Evolutionary conservation across 495 filamentous ascomycete species (phyloP), one percentile per base, ranked within the genome.

Genomic region (Penicillium antarcticum): DNA sequence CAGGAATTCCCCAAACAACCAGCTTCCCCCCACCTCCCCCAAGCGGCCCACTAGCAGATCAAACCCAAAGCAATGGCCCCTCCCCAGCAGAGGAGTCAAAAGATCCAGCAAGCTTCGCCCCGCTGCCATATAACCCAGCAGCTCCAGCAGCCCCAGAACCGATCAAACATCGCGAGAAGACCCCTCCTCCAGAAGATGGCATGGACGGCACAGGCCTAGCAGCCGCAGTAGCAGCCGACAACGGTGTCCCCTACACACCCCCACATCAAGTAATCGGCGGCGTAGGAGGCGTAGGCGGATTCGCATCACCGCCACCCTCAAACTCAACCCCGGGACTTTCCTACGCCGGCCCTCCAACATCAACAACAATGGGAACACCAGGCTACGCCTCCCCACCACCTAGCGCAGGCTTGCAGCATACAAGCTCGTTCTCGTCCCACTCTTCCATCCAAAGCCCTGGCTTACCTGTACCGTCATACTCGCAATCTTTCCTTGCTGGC

Each of bases 111-210:
- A 74, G 60, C 40, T 84, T 80, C 44, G 75, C 78, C n/a, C 88
- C 89, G n/a, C 80, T 94, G 45, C 81, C 89, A 2, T 96, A 96
- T 58, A 96, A 96, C 67, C 91, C 91, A 1, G 90, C 91, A 0
- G 90, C 91, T 1, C 91, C 91, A 10, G 75, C 91, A 2, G 89
- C 89, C 1, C 88, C 91, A 3, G 91, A 96, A 62, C 83, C 83
- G 12, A 87, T 95, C 57, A 78, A 83, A 45, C 82, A 91, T 57
- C 83, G 91, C 41, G 91, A 96, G 71, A 94, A 95, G 75, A 96
- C 91, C 0, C 91, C 90, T 8, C 91, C 91, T 6, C 87, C 87
- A 26, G 78, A 80, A 12, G 87, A 92, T 58, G 87, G 85, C 26
- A 82, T 74, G 36, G 71, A 72, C 26, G 83, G 86, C 10, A 91